Evolutionary conservation across 441 rosid genomes (phyloP).

Genomic region (Bruguiera hainesii): DNA sequence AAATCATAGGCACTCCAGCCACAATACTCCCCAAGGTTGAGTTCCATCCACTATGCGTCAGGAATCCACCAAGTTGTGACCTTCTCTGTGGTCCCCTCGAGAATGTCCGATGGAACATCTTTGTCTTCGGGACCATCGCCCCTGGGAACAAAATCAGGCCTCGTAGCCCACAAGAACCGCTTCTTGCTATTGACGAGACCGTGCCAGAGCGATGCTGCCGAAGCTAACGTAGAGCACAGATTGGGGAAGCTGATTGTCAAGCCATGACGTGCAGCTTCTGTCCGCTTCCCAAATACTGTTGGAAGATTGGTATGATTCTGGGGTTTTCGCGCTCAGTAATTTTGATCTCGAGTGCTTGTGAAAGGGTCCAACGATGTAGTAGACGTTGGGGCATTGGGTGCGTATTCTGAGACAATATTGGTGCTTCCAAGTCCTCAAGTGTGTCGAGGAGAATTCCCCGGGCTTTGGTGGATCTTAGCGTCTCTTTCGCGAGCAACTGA

Average conservation of each 20-base stretch:
- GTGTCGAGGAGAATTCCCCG: conserved; percentile 42
- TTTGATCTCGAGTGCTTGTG: conserved; percentile 33
- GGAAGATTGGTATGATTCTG: not conserved
- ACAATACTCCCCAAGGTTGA: conserved; percentile 39
- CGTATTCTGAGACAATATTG: conserved; percentile 32
- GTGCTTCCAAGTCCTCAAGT: conserved; percentile 38
- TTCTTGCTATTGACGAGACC: conserved; percentile 44
- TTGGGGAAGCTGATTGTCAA: conserved; percentile 35
- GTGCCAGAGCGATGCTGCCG: conserved; percentile 48
- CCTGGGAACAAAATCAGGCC: conserved; percentile 28
- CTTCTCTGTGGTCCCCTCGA: conserved; percentile 26
- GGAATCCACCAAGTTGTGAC: conserved; percentile 51
- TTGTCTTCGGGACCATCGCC: conserved; percentile 10
- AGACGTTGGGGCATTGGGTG: conserved; percentile 29
- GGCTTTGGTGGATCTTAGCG: not conserved
- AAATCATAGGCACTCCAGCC: conserved; percentile 52
- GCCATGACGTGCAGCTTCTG: conserved; percentile 45
- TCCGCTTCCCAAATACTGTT: conserved; percentile 28
- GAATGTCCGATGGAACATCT: conserved; percentile 26
- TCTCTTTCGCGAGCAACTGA: not conserved
- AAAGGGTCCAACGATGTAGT: conserved; percentile 52
- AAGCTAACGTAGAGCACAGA: conserved; percentile 60
- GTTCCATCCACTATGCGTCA: conserved; percentile 61
- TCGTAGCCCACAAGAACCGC: conserved; percentile 54
- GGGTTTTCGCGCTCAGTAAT: not conserved